Evolutionary conservation across 106 monocot genomes (phyloP).

Genomic region (Acanthochlamys bracteata): DNA sequence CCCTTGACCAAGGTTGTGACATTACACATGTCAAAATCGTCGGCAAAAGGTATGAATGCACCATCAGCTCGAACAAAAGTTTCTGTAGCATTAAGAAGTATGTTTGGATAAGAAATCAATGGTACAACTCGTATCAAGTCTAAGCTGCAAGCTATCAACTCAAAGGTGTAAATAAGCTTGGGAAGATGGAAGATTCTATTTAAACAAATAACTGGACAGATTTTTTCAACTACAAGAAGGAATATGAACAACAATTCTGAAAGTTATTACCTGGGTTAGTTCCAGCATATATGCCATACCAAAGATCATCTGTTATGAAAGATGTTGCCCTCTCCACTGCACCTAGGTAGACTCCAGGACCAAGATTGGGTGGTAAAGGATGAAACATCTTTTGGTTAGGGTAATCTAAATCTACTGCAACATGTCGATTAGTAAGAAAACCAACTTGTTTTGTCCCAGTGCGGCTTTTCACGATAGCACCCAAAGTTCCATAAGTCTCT

Average conservation of each 20-base stretch:
- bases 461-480: constrained; percentile 87
- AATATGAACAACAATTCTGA: background rate
- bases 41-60: constrained; percentile 88
- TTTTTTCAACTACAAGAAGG: too few species aligned
- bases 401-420: constrained; percentile 93
- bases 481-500: constrained; percentile 92
- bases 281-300: constrained; percentile 98
- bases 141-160: too few species aligned
- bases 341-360: constrained; percentile 93
- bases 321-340: constrained; percentile 98
- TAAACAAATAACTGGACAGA: too few species aligned
- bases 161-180: too few species aligned
- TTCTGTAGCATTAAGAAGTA: constrained; percentile 51
- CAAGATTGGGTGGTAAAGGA: constrained; percentile 94
- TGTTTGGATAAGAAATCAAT: constrained; percentile 18
- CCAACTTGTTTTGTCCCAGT: constrained; percentile 90
- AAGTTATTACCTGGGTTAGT: constrained; percentile 83
- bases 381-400: constrained; percentile 99
- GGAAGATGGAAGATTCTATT: too few species aligned
- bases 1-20: constrained; percentile 73
- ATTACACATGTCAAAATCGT: constrained; percentile 70
- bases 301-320: constrained; percentile 93
- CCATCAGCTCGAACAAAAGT: constrained; percentile 98
- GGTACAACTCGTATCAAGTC: too few species aligned
- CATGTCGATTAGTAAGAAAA: constrained; percentile 94